Base-by-base conservation (phyloP, 371 early-diverging fungal species). In the Paraphysoderma sedebokerense region DNA sequence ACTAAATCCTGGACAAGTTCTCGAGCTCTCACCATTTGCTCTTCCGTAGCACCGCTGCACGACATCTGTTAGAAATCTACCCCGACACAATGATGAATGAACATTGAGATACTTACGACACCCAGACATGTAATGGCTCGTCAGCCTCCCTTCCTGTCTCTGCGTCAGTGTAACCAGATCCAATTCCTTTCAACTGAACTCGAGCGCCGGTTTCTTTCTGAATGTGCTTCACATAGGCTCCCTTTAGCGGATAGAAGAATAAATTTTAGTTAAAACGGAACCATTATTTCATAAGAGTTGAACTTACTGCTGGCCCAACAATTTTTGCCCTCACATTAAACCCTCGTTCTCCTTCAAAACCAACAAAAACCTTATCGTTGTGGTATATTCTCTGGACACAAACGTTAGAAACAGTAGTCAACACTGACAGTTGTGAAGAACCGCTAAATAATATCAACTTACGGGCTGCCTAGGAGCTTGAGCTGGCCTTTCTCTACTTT, bases 211-310 rank as follows among this genome's bases (percentile, higher is more conserved):
- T 83, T 49, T 79, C 81, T 42, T 70, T 71, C 53, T 87, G 82
- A 49, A 90, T 85, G 57, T 85, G 85, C 59, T 87, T 86, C 27
- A 90, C 81, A 62, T 80, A 86, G 13, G 74, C 72, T 24, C 91
- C 91, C 17, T 62, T n/a, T n/a, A n/a, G n/a, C n/a, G n/a, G n/a
- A n/a, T n/a, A n/a, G n/a, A n/a, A n/a, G n/a, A n/a, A n/a, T n/a
- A n/a, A n/a, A n/a, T n/a, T n/a, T n/a, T n/a, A n/a, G n/a, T n/a
- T n/a, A n/a, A n/a, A n/a, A n/a, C n/a, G n/a, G n/a, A n/a, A n/a
- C n/a, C n/a, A n/a, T n/a, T n/a, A n/a, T n/a, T n/a, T n/a, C n/a
- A n/a, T n/a, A n/a, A n/a, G n/a, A n/a, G n/a, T n/a, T n/a, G n/a
- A n/a, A n/a, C n/a, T n/a, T n/a, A n/a, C n/a, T n/a, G n/a, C 52